Conservation (phyloP, 2,329 filamentous ascomycete genomes). For the Phoma sp. region DNA sequence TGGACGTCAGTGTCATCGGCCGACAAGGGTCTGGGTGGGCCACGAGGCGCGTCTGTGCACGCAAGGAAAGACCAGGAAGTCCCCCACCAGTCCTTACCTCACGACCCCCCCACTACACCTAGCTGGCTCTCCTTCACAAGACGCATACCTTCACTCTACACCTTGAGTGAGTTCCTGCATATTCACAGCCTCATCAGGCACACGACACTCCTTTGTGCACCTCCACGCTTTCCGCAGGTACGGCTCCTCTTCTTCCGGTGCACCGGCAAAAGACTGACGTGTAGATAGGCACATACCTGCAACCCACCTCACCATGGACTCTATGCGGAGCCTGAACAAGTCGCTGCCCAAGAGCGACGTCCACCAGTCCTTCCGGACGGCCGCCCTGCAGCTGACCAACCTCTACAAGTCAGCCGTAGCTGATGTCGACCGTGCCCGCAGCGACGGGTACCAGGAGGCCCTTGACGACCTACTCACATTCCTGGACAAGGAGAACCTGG, state of each 20-base stretch:
- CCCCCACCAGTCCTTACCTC: constrained; percentile 7
- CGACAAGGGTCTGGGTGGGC: constrained; percentile 7
- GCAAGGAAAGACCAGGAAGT: constrained; percentile 5
- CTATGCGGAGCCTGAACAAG: constrained; percentile 51
- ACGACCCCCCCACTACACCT: not conserved
- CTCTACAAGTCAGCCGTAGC: constrained; percentile 90
- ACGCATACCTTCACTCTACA: not conserved
- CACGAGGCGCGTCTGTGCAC: constrained; percentile 7
- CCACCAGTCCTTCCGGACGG: constrained; percentile 87
- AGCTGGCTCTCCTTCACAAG: not conserved
- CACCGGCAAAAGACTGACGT: constrained; percentile 10
- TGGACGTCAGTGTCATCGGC: not conserved
- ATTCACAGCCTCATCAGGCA: constrained; percentile 11
- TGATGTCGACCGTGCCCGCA: constrained; percentile 75
- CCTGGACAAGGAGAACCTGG: constrained; percentile 80
- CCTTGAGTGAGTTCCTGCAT: not conserved
- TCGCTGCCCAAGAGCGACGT: constrained; percentile 58
- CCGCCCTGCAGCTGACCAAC: constrained; percentile 92
- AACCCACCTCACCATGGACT: constrained; percentile 40
- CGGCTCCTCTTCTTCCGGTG: constrained; percentile 3
- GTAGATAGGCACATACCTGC: constrained; percentile 7
- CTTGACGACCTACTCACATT: constrained; percentile 87
- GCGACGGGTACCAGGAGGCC: constrained; percentile 91
- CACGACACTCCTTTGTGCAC: constrained; percentile 2
- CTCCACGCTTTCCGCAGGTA: constrained; percentile 7